Evolutionary conservation across 2,329 filamentous ascomycete species (phyloP).

Genomic region (Botryotinia convoluta): DNA sequence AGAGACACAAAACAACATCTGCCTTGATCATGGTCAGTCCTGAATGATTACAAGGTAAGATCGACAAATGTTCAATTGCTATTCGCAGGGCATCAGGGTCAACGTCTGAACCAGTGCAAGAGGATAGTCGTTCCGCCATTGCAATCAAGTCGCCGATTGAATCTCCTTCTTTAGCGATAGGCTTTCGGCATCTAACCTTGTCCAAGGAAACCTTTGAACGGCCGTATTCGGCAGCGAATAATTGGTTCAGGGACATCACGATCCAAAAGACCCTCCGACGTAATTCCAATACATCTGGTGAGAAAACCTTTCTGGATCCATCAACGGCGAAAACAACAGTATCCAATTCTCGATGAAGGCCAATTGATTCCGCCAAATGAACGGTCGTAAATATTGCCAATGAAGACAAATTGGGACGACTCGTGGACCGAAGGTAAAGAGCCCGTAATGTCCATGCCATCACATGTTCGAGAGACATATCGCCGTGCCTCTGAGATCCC

Average conservation of each 20-base stretch:
- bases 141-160: conserved; percentile 24
- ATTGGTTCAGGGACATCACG: conserved; percentile 26
- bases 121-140: conserved; percentile 23
- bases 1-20: conserved; percentile 28
- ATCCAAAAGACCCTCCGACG: conserved; percentile 31
- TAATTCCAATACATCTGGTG: conserved; percentile 20
- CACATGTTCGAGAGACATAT: conserved; percentile 27
- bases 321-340: conserved; percentile 21
- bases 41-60: conserved; percentile 1
- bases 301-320: conserved; percentile 16
- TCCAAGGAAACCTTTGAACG: conserved; percentile 28
- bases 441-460: conserved; percentile 32
- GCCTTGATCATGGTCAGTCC: conserved; percentile 24
- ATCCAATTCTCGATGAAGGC: conserved; percentile 34
- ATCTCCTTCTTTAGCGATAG: conserved; percentile 20
- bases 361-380: conserved; percentile 35
- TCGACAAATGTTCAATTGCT: conserved; percentile 15
- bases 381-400: conserved; percentile 32
- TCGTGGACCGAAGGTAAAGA: conserved; percentile 35
- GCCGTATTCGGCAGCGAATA: conserved; percentile 29
- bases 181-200: conserved; percentile 22
- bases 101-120: conserved; percentile 13
- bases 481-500: conserved; percentile 21
- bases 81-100: background rate
- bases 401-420: conserved; percentile 33